Base-by-base conservation (phyloP, 768 basidiomycete genomes). In the Mycena filopes region DNA sequence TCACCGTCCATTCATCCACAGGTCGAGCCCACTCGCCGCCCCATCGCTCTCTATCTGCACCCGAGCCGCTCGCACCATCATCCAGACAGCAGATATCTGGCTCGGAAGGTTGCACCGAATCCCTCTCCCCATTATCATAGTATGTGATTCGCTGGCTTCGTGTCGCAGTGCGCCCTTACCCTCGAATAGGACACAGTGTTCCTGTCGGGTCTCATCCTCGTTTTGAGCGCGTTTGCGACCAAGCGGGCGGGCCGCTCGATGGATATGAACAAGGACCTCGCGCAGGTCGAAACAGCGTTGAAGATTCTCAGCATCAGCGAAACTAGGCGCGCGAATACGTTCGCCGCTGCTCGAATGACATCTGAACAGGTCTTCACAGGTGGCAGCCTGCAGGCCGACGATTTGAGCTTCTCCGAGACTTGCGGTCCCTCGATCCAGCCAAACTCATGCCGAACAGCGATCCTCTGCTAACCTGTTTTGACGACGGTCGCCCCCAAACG, bases 31-130 rank as follows among this genome's bases (percentile, higher is more conserved):
- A 8, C 74, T 78, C 5, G 50, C 56, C 10, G 79, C 83, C 63
- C 81, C 85, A 1, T 84, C 84, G 0, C 78, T 86, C n/a, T 80
- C 82, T 0, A 86, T 86, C 55, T 86, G 85, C 72, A 78, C 81
- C 28, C 86, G 83, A 59, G 84, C 86, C 3, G 82, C 86, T 9
- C 77, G 85, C 13, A 82, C 83, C 0, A 79, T 75, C 16, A 75
- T 77, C 20, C 82, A 82, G 50, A 78, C 86, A 25, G 71, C 81
- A 46, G 80, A 84, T 53, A 48, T 62, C 11, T 68, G 67, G 67
- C 33, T 68, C 15, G 29, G 13, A 7, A 21, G 31, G 23, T 3
- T 48, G 7, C 56, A 65, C 16, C 40, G 58, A 21, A 12, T 65
- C 1, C 49, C 63, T 12, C 36, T 51, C 5, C 62, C 67, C 28